These are phyloP conservation scores for Arthroderma uncinatum DNA, from an alignment of 2,329 filamentous ascomycete species.

Conservation along the genomic window DNA sequence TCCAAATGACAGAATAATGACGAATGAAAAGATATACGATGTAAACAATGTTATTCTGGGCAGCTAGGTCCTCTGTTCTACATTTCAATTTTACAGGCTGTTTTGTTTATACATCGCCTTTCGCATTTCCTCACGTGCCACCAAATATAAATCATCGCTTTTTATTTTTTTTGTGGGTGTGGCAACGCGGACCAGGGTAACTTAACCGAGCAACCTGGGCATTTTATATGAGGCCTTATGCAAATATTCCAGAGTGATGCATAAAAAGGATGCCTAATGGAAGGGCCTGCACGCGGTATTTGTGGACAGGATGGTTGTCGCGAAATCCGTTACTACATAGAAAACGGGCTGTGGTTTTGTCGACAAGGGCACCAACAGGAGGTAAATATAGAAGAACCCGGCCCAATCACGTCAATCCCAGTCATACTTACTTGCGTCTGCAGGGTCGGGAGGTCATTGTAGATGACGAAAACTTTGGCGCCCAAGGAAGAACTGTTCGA, in stretches of 20 bases:
- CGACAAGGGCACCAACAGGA: slow-evolving; percentile 69
- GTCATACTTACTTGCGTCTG: slow-evolving; percentile 1
- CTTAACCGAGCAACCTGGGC: not conserved
- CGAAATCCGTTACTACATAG: slow-evolving; percentile 58
- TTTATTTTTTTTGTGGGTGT: not conserved
- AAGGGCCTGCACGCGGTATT: slow-evolving; percentile 36
- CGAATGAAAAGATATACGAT: slow-evolving; percentile 4
- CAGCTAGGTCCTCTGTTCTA: not conserved
- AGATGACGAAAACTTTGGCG: slow-evolving; percentile 60
- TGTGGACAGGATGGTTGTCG: slow-evolving; percentile 56
- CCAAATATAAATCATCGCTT: not conserved
- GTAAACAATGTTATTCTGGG: not conserved
- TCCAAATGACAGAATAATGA: slow-evolving; percentile 3
- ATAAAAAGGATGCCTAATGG: slow-evolving; percentile 20
- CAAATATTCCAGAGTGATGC: not conserved
- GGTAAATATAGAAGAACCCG: slow-evolving; percentile 33
- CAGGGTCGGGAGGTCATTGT: slow-evolving; percentile 38
- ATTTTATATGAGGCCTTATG: not conserved
- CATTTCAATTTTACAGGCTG: not conserved
- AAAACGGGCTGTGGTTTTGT: slow-evolving; percentile 69
- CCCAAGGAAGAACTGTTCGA: slow-evolving; percentile 46
- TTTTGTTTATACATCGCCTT: not conserved
- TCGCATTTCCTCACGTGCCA: not conserved
- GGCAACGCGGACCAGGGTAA: not conserved
- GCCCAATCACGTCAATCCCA: not conserved